Evolutionary conservation across 83 land plant genomes (phyloP), one percentile per base, ranked within the genome.

Genomic region (Diphasiastrum complanatum): DNA sequence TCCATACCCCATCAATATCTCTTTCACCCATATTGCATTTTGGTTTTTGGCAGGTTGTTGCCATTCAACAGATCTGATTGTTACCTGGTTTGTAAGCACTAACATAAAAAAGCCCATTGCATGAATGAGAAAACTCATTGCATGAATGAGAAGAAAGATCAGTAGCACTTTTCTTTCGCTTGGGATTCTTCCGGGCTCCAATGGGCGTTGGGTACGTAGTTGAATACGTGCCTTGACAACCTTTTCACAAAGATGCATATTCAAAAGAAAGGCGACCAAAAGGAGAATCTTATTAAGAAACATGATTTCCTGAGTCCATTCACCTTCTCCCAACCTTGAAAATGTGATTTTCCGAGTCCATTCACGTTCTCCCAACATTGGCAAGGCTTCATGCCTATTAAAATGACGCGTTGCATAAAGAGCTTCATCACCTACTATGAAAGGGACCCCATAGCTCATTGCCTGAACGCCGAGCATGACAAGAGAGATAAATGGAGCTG

Each of bases 381-480:
- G n/a, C n/a, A n/a, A n/a, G 60, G 68, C 28, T 19, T 46, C 2
- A 29, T 47, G 5, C 56, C 67, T 29, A 53, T 78, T 77, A 38
- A 70, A 67, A 24, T 56, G 50, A 45, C 37, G 22, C 66, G 46
- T 63, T 12, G 75, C 74, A 51, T 80, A 86, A 29, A 80, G 51
- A 23, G 85, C 91, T 63, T 83, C 91, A 0, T 75, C 78, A 34
- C 74, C 91, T 19, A 80, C 80, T 66, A 86, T 67, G 24, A 85
- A 69, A 23, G 91, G 91, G 33, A 85, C 67, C 49, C 74, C 66
- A 59, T 75, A 85, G n/a, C 88, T 86, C 12, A 84, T 45, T 28
- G 75, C 80, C 60, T 81, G 85, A 33, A 78, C 69, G 2, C 75
- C 82, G 40, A 81, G 65, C 82, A 78, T 74, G 47, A 75, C 77